Evolutionary conservation across 805 yeast genomes (phyloP), one percentile per base, ranked within the genome.

Genomic region (Saccharomycopsis sp.): DNA sequence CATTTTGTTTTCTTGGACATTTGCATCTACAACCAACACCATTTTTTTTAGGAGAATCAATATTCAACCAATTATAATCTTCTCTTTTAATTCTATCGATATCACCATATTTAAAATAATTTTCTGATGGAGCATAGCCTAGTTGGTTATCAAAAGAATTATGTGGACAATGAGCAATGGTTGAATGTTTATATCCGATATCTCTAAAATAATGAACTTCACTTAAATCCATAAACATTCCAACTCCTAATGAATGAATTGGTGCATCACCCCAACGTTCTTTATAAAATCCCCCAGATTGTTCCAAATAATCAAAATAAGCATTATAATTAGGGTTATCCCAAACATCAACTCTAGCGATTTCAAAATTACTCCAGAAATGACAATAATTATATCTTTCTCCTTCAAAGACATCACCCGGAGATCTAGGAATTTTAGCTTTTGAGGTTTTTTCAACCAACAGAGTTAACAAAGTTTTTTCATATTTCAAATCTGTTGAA

Each of bases 261-360:
- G 96, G 95, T 0, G 96, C 96, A 66, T 89, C 97, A 2, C 97
- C 97, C 97, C 97, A 89, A 53, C 98, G 64, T 57, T 92, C 96
- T 40, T 72, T 69, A 69, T 77, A 87, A 54, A 89, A 88, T 0
- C 97, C 96, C 9, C 88, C 85, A 3, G 76, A 62, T 5, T 58
- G 37, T 41, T 92, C 96, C 36, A 89, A 59, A 50, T 65, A 72
- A 30, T 76, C 61, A 57, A 84, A 85, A 56, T 78, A 88, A 20
- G 66, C 65, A 37, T 74, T 67, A 59, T 89, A 92, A 17, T 67
- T 56, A 4, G 71, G 68, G 18, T 82, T 74, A 32, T 70, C 66
- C 65, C 85, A 88, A 15, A 88, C 57, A 50, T 79, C 87, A 2
- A 87, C 72, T 39, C 83, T 64, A 3, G 96, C 96, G 50, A 89